A percentile compares a stretch with the other conserved stretches of the same genome.
Evolutionary conservation across 768 basidiomycete genomes (phyloP).

Genomic region (Leccinellum rugosiceps): DNA sequence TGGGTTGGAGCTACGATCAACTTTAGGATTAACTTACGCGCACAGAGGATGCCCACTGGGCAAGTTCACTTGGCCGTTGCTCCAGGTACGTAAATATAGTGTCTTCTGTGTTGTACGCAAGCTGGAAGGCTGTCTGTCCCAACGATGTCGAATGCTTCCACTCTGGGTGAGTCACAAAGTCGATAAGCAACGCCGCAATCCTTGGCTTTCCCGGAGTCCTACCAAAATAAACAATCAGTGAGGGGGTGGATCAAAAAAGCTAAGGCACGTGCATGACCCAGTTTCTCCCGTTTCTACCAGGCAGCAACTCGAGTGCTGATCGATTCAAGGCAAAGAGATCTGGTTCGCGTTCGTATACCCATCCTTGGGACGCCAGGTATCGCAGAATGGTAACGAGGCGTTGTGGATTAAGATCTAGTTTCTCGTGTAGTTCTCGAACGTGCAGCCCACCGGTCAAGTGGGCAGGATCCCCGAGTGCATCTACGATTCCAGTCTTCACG

Average conservation of each 20-base stretch:
- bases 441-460: not conserved
- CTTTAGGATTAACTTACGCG: not conserved
- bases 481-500: not conserved
- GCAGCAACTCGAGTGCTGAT: not conserved
- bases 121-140: slow-evolving; percentile 1
- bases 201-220: slow-evolving; percentile 3
- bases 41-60: slow-evolving; percentile 4
- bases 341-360: not conserved
- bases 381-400: not conserved
- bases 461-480: not conserved
- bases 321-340: not conserved
- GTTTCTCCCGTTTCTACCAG: not conserved
- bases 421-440: not conserved
- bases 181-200: not conserved
- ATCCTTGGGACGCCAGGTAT: not conserved
- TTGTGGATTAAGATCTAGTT: not conserved
- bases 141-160: slow-evolving; percentile 5
- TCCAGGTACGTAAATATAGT: not conserved
- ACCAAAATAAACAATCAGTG: not conserved
- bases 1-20: not conserved
- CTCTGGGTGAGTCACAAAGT: slow-evolving; percentile 2
- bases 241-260: not conserved
- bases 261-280: not conserved
- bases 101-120: not conserved
- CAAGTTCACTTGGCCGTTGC: not conserved